Percentiles rank a stretch among this genome's conserved stretches.
Conservation (phyloP, 108 stramenopile species). For the Fragilaria radians region DNA sequence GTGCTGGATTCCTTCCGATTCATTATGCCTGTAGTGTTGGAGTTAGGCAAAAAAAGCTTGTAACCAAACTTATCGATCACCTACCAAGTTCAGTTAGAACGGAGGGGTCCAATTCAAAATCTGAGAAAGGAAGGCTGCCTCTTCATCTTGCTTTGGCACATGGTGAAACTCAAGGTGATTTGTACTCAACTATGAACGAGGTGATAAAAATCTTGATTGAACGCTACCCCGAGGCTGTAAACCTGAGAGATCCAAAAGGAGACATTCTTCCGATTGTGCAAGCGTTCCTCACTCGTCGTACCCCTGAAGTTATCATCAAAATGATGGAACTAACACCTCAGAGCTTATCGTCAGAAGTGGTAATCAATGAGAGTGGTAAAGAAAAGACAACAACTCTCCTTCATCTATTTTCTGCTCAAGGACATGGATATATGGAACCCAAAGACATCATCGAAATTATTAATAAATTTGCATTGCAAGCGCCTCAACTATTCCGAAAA, state of each 20-base stretch:
- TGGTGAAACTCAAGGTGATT: background rate
- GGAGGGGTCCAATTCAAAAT: background rate
- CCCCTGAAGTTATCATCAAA: background rate
- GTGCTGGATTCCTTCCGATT: background rate
- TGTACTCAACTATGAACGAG: background rate
- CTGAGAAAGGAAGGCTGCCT: background rate
- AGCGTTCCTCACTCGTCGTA: background rate
- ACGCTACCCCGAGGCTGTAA: background rate
- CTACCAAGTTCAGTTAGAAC: background rate
- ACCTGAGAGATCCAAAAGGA: background rate
- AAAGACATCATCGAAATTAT: background rate
- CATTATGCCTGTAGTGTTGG: conserved; percentile 3
- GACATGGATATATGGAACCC: background rate
- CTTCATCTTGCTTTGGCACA: background rate
- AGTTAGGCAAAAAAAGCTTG: background rate
- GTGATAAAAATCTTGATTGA: background rate
- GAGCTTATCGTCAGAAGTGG: background rate
- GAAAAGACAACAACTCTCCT: background rate
- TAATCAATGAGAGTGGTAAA: background rate
- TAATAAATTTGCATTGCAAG: background rate
- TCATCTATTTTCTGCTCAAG: background rate
- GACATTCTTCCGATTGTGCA: background rate
- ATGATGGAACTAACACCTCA: background rate
- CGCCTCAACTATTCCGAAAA: background rate
- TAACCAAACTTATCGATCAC: background rate